Base-by-base conservation (phyloP, 805 yeast species). In the Tetrapisispora namnaoensis region DNA sequence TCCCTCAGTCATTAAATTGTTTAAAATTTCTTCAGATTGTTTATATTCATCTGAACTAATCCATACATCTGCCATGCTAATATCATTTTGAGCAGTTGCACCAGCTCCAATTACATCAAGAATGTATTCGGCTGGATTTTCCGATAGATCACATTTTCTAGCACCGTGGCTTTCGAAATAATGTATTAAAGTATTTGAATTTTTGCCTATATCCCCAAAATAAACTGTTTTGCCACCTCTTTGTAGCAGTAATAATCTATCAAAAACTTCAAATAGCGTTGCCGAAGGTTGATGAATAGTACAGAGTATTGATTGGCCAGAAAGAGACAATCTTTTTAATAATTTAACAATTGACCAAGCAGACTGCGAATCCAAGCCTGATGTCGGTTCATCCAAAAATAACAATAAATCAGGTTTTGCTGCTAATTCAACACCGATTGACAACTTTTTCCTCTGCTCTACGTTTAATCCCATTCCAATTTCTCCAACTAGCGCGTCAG, bases 251-350 rank as follows among this genome's bases (percentile, higher is more conserved):
- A 81, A 65, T 51, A 80, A 66, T 35, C 84, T 70, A 55, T 80
- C 86, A 53, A 80, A 80, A 57, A 79, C 78, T 55, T 78, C 76
- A 59, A 80, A 72, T 56, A 80, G 65, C 30, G 78, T 70, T 24
- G 86, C 84, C 14, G 85, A 79, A 43, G 86, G 86, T 62, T 80
- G 86, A 60, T 80, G 86, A 53, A 80, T 80, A 20, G 86, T 80
- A 66, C 86, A 80, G 59, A 80, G 70, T 60, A 80, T 77, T n/a
- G 85, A 80, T 64, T 80, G 86, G 18, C 86, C 86, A 45, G 77
- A 75, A 55, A 71, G 68, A 5, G 83, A 80, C 50, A 80, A 70
- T 55, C 75, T 75, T 62, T 79, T 70, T 71, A 80, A 67, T 58
- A 80, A 72, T 58, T 73, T 71, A 59, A 79, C 73, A 56, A 80